Base-by-base conservation (phyloP, 225 moss, liverwort and hornwort genomes). In the Marchantia paleacea region DNA sequence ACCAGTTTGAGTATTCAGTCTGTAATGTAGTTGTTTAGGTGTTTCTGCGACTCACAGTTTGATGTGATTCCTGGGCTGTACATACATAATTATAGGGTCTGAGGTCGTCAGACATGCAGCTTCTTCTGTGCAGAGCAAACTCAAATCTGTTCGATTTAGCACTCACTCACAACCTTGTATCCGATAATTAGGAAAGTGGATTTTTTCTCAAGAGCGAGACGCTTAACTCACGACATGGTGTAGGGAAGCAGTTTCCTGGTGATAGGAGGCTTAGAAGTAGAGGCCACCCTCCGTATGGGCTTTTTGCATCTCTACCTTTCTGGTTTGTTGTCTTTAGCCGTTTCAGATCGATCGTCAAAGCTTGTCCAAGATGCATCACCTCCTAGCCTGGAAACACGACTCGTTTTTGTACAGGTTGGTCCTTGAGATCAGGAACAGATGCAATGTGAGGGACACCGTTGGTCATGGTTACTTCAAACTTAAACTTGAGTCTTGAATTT, bases 21-120 rank as follows among this genome's bases (percentile, higher is more conserved):
- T 28, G 10, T 55, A n/a, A 54, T 53, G 24, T 26, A 73, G 73
- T 57, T 12, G 19, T 73, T 48, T 74, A 74, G 74, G 18, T 61
- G 62, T 60, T 76, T 76, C 76, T 51, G 78, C 50, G 63, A 78
- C 65, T 78, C 78, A 78, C 78, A 78, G 78, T 78, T 63, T 50
- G 50, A 78, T 78, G 78, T 78, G 76, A 76, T 76, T 76, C 39
- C 76, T 76, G 39, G 53, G 51, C 63, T 78, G 78, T 78, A 78
- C 30, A 78, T 78, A 78, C 29, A 76, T 16, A 58, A 29, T 76
- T 54, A 60, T 60, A 76, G 31, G 75, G 29, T 76, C 72, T 60
- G 20, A 76, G 30, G 60, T 60, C 28, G 75, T 55, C 16, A 54
- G 31, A 76, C 39, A 58, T 60, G 60, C 55, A 54, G 10, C 58